Evolutionary conservation across 768 basidiomycete species (phyloP).

Genomic region (Phylloporus sp.): DNA sequence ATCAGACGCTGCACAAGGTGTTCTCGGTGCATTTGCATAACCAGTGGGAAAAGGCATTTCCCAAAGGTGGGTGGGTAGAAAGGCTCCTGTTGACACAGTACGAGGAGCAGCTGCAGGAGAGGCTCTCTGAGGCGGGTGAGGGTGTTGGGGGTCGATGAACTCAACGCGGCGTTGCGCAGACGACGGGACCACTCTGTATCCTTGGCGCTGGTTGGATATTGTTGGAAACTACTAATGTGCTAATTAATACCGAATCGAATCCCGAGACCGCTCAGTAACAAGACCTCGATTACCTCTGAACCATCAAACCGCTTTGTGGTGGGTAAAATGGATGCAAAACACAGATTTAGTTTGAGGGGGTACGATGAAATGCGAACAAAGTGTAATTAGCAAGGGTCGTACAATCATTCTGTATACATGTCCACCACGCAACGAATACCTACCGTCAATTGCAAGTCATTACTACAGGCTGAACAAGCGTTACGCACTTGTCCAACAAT

Average conservation of each 20-base stretch:
- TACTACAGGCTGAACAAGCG: too few relatives aligned
- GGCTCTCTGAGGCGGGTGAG: neutral
- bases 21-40: slow-evolving; percentile 94
- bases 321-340: too few relatives aligned
- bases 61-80: slow-evolving; percentile 82
- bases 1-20: slow-evolving; percentile 59
- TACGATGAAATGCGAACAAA: too few relatives aligned
- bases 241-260: neutral
- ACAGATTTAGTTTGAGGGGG: too few relatives aligned
- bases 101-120: slow-evolving; percentile 35
- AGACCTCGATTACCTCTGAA: neutral
- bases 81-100: slow-evolving; percentile 67
- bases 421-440: too few relatives aligned
- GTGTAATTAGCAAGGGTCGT: too few relatives aligned
- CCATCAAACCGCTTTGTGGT: too few relatives aligned
- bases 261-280: neutral
- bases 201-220: neutral
- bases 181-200: neutral
- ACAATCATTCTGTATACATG: too few relatives aligned
- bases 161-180: neutral
- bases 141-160: neutral
- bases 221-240: neutral
- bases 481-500: too few relatives aligned
- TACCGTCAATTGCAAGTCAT: too few relatives aligned
- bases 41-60: slow-evolving; percentile 90